Evolutionary conservation across 306 rosid genomes (phyloP).

Genomic region (Prunus persica): DNA sequence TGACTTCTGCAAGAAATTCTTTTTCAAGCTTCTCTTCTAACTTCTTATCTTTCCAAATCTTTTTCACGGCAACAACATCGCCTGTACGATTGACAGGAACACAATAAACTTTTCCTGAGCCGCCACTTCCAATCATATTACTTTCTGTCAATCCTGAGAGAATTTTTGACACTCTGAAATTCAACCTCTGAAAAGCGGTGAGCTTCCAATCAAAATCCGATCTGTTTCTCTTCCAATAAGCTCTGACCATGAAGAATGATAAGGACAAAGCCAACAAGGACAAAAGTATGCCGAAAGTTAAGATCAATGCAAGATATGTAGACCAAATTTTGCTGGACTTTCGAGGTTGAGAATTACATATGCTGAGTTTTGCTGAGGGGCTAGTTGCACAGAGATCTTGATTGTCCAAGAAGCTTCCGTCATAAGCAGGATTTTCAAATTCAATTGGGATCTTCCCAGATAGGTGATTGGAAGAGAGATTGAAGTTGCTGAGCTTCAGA

Average conservation of each 20-base stretch:
- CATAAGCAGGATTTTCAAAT: conserved; percentile 36
- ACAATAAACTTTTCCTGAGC: conserved; percentile 77
- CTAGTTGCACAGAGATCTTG: conserved; percentile 56
- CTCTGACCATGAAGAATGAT: conserved; percentile 22
- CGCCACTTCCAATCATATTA: conserved; percentile 68
- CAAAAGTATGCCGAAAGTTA: conserved; percentile 24
- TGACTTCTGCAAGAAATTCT: conserved; percentile 69
- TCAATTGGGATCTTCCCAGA: conserved; percentile 50
- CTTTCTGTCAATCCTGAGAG: conserved; percentile 37
- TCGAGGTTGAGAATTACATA: conserved; percentile 31
- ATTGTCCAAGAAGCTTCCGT: conserved; percentile 63
- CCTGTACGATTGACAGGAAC: conserved; percentile 27
- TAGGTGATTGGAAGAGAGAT: conserved; percentile 57
- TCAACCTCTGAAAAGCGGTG: conserved; percentile 57
- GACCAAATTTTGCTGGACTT: conserved; percentile 38
- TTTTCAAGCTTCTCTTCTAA: conserved; percentile 59
- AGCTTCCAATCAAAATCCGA: conserved; percentile 56
- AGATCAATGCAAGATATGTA: conserved; percentile 40
- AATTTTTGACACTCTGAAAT: conserved; percentile 56
- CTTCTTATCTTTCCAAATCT: conserved; percentile 48
- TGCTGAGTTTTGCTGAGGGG: conserved; percentile 22
- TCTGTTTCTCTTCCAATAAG: conserved; percentile 31
- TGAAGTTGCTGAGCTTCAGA: conserved; percentile 17
- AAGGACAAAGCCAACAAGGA: conserved; percentile 19
- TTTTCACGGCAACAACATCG: conserved; percentile 64